These are phyloP conservation scores for Plasmodium coatneyi DNA, from an alignment of 169 alveolate genomes.

Conservation along the genomic window DNA sequence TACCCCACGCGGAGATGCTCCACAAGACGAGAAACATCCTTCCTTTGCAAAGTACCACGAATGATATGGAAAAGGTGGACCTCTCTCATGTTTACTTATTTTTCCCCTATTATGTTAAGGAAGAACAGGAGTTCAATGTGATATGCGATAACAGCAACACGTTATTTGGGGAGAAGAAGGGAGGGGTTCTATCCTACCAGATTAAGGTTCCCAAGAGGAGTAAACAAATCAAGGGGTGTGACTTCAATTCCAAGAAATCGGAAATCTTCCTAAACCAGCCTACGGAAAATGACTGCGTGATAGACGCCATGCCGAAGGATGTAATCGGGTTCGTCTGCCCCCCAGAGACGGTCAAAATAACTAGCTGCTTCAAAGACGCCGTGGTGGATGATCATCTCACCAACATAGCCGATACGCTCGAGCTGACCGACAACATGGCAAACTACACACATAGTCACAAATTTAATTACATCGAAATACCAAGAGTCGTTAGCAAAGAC, in stretches of 20 bases:
- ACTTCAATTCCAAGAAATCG: background rate
- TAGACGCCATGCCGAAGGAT: constrained; percentile 46
- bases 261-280: background rate
- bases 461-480: constrained; percentile 36
- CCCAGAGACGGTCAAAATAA: constrained; percentile 20
- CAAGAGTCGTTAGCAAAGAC: background rate
- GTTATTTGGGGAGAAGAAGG: background rate
- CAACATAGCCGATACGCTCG: background rate
- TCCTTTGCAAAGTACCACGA: background rate
- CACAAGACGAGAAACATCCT: constrained; percentile 9
- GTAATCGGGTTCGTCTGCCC: constrained; percentile 62
- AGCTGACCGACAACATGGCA: constrained; percentile 7
- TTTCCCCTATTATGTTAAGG: constrained; percentile 42
- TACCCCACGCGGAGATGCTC: constrained; percentile 42
- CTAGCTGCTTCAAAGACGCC: constrained; percentile 51
- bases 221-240: constrained; percentile 47
- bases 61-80: constrained; percentile 1
- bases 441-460: constrained; percentile 15
- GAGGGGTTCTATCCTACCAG: constrained; percentile 1
- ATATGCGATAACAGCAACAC: constrained; percentile 46
- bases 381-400: constrained; percentile 1
- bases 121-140: background rate
- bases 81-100: constrained; percentile 20
- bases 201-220: constrained; percentile 29
- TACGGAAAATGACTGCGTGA: constrained; percentile 3